Evolutionary conservation across 2,329 filamentous ascomycete genomes (phyloP).

Genomic region (Colletotrichum navitas): DNA sequence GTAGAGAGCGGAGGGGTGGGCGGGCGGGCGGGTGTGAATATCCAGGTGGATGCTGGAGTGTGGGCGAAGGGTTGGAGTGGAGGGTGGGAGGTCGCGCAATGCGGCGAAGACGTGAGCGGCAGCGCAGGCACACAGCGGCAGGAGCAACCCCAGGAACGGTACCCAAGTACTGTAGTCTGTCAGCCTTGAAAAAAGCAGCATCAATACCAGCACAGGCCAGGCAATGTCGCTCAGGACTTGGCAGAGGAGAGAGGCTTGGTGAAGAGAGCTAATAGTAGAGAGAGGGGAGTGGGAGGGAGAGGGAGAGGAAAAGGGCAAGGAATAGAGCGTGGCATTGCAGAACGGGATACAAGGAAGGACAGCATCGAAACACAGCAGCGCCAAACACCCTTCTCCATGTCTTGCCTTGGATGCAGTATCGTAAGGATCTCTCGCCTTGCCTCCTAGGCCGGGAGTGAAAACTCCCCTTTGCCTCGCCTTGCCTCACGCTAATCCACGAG

Average conservation of each 20-base stretch:
- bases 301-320: not conserved
- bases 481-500: not conserved
- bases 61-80: conserved; percentile 19
- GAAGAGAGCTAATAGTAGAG: not conserved
- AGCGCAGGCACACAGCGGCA: conserved; percentile 16
- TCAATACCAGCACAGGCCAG: conserved; percentile 12
- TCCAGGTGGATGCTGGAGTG: conserved; percentile 21
- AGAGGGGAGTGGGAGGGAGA: not conserved
- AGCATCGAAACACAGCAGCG: conserved; percentile 4
- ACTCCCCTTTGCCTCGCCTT: not conserved
- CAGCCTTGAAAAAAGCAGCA: not conserved
- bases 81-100: conserved; percentile 39
- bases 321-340: conserved; percentile 4
- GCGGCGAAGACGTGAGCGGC: conserved; percentile 39
- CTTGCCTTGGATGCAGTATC: not conserved
- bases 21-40: conserved; percentile 17
- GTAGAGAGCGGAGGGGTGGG: not conserved
- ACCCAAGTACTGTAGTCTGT: not conserved
- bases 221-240: not conserved
- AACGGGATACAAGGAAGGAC: not conserved
- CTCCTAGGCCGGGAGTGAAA: not conserved
- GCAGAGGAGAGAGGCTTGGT: not conserved
- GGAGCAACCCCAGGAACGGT: conserved; percentile 4
- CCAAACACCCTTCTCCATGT: not conserved
- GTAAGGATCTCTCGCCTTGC: not conserved